Conservation (phyloP, 129 eudicot genomes). For the Saussurea involucrata region DNA sequence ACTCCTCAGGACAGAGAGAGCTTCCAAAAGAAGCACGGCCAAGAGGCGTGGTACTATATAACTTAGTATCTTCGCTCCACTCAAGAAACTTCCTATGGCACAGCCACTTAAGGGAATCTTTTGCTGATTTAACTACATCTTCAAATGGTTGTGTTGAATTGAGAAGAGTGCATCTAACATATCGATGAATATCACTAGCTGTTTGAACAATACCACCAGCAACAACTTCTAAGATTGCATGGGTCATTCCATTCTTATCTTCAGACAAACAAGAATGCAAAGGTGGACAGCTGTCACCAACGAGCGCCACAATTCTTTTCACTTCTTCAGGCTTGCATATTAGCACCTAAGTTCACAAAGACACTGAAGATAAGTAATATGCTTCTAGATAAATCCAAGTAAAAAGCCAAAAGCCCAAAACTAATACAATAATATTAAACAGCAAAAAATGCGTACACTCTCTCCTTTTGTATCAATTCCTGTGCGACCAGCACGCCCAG, state of each 20-base stretch:
- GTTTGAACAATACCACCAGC: slow-evolving; percentile 99
- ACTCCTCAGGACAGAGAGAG: slow-evolving; percentile 94
- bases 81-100: slow-evolving; percentile 90
- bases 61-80: slow-evolving; percentile 92
- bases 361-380: background rate
- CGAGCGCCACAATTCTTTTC: slow-evolving; percentile 66
- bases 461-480: slow-evolving; percentile 99
- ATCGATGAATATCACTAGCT: slow-evolving; percentile 90
- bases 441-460: slow-evolving; percentile 65
- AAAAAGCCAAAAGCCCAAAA: background rate
- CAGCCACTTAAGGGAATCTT: slow-evolving; percentile 87
- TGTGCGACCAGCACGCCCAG: slow-evolving; percentile 99
- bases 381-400: background rate
- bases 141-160: slow-evolving; percentile 98
- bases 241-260: slow-evolving; percentile 98
- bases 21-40: slow-evolving; percentile 97
- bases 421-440: background rate
- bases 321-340: slow-evolving; percentile 91
- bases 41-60: slow-evolving; percentile 84
- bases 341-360: slow-evolving; percentile 59
- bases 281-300: slow-evolving; percentile 85
- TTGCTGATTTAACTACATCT: slow-evolving; percentile 95
- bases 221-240: slow-evolving; percentile 95
- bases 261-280: slow-evolving; percentile 92
- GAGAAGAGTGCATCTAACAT: slow-evolving; percentile 93